Percentiles rank a stretch among this genome's conserved stretches.
phyloP scores from a whole-genome alignment of 345 rosid genomes.

The Linum usitatissimum region DNA sequence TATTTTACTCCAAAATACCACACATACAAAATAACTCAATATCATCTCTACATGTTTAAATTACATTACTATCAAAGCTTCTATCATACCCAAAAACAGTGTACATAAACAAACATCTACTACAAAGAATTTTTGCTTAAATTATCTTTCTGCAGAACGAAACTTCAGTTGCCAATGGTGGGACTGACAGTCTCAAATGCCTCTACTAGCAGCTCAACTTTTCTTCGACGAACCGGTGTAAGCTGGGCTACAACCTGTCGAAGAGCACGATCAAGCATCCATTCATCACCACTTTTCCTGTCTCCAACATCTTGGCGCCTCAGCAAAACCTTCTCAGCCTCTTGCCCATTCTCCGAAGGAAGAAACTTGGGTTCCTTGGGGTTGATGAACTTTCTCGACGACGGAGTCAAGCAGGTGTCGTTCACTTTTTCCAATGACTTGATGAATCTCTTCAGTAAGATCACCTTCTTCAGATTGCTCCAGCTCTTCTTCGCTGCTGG shows the following conservation, averaged over 20 bases:
- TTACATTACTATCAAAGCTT: background rate
- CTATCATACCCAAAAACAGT: background rate
- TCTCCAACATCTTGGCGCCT: slow-evolving; percentile 52
- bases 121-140: background rate
- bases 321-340: slow-evolving; percentile 53
- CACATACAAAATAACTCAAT: no score
- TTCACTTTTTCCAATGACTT: slow-evolving; percentile 68
- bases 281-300: slow-evolving; percentile 61
- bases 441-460: slow-evolving; percentile 45
- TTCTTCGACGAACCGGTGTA: slow-evolving; percentile 69
- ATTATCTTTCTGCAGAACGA: background rate
- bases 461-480: slow-evolving; percentile 21
- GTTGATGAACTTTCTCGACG: slow-evolving; percentile 18
- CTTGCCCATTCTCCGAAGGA: slow-evolving; percentile 29
- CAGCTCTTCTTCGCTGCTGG: slow-evolving; percentile 12
- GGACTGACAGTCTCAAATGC: slow-evolving; percentile 82
- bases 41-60: no score
- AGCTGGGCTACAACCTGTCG: slow-evolving; percentile 67
- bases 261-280: slow-evolving; percentile 86
- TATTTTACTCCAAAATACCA: no score
- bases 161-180: slow-evolving; percentile 9
- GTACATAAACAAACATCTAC: background rate
- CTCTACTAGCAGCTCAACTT: slow-evolving; percentile 69
- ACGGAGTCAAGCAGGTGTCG: slow-evolving; percentile 5
- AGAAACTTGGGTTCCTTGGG: slow-evolving; percentile 38